Evolutionary conservation across 2,329 filamentous ascomycete genomes (phyloP).

Genomic region (Ramichloridium luteum): DNA sequence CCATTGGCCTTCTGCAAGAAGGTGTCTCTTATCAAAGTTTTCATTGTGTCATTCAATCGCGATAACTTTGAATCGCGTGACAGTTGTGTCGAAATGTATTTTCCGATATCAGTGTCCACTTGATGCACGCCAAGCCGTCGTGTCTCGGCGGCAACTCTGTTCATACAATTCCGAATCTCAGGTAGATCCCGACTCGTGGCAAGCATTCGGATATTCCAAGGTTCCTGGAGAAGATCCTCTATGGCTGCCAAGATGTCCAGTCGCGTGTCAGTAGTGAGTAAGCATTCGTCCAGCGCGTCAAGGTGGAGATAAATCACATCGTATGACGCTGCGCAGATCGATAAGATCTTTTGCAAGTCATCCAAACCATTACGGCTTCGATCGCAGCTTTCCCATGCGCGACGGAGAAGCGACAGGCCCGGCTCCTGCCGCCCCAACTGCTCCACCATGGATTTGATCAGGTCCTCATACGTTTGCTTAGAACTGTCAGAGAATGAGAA

Average conservation of each 20-base stretch:
- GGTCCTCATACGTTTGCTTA: conserved; percentile 12
- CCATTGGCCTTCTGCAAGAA: conserved; percentile 10
- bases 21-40: conserved; percentile 8
- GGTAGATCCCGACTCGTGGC: conserved; percentile 12
- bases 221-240: conserved; percentile 4
- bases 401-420: conserved; percentile 6
- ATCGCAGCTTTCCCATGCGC: conserved; percentile 5
- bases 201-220: conserved; percentile 9
- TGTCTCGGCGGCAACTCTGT: conserved; percentile 1
- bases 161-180: conserved; percentile 9
- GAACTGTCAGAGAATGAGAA: conserved; percentile 12
- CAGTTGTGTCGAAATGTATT: conserved; percentile 8
- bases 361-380: conserved; percentile 4
- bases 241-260: conserved; percentile 8
- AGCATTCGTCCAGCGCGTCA: conserved; percentile 26
- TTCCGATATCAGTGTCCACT: conserved; percentile 11
- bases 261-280: conserved; percentile 7
- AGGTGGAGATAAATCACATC: conserved; percentile 21
- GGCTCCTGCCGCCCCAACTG: conserved; percentile 11
- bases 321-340: conserved; percentile 6
- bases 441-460: conserved; percentile 9
- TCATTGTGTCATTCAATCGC: conserved; percentile 2
- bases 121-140: conserved; percentile 2
- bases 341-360: conserved; percentile 11
- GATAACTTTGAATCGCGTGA: conserved; percentile 3